Conservation (phyloP, 345 rosid species). For the Boechera divaricarpa region DNA sequence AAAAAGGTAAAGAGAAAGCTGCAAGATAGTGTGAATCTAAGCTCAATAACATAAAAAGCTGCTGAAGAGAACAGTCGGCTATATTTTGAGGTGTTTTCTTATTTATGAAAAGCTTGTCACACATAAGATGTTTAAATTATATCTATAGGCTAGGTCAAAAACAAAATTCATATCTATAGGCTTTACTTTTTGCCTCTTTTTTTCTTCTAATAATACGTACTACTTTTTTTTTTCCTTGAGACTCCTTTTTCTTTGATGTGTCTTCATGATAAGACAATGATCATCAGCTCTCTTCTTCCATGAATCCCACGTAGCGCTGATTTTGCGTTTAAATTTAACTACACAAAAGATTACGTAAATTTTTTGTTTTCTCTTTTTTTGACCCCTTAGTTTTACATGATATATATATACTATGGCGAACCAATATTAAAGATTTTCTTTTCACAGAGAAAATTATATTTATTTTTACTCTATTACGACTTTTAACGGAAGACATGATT, state of each 20-base stretch:
- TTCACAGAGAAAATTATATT: no score
- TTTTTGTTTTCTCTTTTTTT: conserved; percentile 4
- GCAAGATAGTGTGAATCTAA: conserved; percentile 39
- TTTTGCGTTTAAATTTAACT: conserved; percentile 4
- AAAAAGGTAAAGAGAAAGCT: conserved; percentile 41
- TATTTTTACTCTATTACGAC: not conserved
- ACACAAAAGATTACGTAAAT: not conserved
- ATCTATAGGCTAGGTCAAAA: conserved; percentile 16
- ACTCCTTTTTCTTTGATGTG: conserved; percentile 36
- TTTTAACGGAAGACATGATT: not conserved
- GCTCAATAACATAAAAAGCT: conserved; percentile 29
- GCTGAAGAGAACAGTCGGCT: conserved; percentile 37
- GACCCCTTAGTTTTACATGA: no score
- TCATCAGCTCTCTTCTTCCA: conserved; percentile 36
- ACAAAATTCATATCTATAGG: not conserved
- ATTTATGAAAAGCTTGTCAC: conserved; percentile 25
- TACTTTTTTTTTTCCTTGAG: conserved; percentile 30
- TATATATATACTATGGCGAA: no score
- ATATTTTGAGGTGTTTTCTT: conserved; percentile 17
- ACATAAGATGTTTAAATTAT: conserved; percentile 25
- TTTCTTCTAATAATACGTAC: not conserved
- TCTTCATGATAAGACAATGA: conserved; percentile 49
- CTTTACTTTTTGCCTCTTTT: conserved; percentile 20
- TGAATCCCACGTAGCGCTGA: conserved; percentile 22
- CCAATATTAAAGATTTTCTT: no score